Evolutionary conservation across 768 basidiomycete genomes (phyloP).

Genomic region (Russula olivacea): DNA sequence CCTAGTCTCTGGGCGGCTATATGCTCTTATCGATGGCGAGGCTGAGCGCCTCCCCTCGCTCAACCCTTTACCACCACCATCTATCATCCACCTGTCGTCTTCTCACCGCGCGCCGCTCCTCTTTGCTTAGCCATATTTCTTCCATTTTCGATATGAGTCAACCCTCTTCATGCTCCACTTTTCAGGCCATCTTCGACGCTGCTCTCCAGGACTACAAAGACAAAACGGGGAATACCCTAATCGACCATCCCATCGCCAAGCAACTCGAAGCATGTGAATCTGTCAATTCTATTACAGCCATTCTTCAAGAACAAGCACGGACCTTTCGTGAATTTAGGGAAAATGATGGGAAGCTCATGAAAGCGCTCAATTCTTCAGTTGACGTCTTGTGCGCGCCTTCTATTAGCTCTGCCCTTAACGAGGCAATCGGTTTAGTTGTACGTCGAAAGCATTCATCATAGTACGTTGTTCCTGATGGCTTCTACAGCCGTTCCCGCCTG

Average conservation of each 20-base stretch:
- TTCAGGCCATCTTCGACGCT: too few relatives aligned
- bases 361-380: not conserved
- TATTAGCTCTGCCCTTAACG: not conserved
- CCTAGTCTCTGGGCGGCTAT: too few relatives aligned
- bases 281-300: not conserved
- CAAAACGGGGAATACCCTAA: not conserved
- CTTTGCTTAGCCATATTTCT: too few relatives aligned
- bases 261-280: not conserved
- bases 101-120: too few relatives aligned
- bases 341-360: not conserved
- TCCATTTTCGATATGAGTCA: too few relatives aligned
- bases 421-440: not conserved
- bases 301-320: not conserved
- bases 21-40: too few relatives aligned
- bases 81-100: too few relatives aligned
- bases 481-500: slow-evolving; percentile 1
- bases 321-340: not conserved
- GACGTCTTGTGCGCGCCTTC: not conserved
- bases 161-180: too few relatives aligned
- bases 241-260: not conserved
- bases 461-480: too few relatives aligned
- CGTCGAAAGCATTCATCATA: not conserved
- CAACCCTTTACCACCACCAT: too few relatives aligned
- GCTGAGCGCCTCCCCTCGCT: too few relatives aligned
- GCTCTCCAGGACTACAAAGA: not conserved